These are phyloP conservation scores for Penicillium manginii DNA, from an alignment of 495 filamentous ascomycete genomes.

Conservation along the genomic window DNA sequence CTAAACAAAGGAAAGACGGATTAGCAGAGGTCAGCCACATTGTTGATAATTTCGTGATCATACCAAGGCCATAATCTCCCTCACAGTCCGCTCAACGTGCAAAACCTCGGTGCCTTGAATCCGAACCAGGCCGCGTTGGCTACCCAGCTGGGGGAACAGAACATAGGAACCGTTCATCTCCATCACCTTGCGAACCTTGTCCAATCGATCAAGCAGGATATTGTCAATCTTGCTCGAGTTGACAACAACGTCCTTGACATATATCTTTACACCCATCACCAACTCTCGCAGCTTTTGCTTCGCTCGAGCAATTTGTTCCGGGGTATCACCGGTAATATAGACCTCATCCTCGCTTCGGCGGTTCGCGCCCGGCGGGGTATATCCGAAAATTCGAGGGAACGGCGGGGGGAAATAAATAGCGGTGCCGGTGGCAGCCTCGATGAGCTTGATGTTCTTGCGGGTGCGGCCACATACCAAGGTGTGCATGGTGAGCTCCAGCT, in stretches of 20 bases:
- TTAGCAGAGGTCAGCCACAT: constrained; percentile 17
- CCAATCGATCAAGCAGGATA: constrained; percentile 85
- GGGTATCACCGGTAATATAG: constrained; percentile 86
- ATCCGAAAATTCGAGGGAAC: constrained; percentile 86
- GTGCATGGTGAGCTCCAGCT: constrained; percentile 85
- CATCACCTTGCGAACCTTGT: constrained; percentile 97
- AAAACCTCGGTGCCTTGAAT: constrained; percentile 91
- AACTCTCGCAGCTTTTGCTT: constrained; percentile 88
- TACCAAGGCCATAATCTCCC: constrained; percentile 93
- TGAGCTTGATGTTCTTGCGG: constrained; percentile 94
- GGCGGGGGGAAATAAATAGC: constrained; percentile 97
- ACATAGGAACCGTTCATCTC: constrained; percentile 95
- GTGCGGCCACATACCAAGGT: constrained; percentile 87
- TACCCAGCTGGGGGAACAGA: constrained; percentile 82
- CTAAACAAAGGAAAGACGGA: constrained; percentile 44
- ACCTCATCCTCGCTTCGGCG: constrained; percentile 85
- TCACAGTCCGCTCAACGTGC: constrained; percentile 89
- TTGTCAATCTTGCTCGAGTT: constrained; percentile 90
- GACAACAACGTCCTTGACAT: constrained; percentile 86
- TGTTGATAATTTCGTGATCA: constrained; percentile 19
- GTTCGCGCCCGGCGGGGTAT: constrained; percentile 76
- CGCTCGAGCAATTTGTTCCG: constrained; percentile 78
- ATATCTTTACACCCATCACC: constrained; percentile 77
- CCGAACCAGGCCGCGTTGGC: constrained; percentile 75
- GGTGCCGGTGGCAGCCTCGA: constrained; percentile 90